Conservation (phyloP, 2,329 filamentous ascomycete species). For the Colletotrichum sp. region DNA sequence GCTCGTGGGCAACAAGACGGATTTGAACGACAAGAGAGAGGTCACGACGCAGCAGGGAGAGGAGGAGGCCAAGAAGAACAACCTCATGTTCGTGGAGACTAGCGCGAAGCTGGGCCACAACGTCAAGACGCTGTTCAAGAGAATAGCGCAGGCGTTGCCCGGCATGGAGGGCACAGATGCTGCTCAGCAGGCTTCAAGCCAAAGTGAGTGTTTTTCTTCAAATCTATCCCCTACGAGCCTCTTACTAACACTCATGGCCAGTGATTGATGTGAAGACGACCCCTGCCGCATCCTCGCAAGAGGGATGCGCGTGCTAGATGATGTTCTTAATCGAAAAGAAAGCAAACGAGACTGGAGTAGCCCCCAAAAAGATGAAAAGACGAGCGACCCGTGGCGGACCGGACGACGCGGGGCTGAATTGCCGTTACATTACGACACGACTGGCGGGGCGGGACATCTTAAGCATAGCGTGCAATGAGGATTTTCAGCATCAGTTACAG, state of each 20-base stretch:
- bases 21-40: conserved; percentile 97
- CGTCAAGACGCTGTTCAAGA: conserved; percentile 95
- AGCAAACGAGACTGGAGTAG: background rate
- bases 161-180: conserved; percentile 94
- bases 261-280: conserved; percentile 95
- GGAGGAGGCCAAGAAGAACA: conserved; percentile 97
- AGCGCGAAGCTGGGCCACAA: conserved; percentile 98
- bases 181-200: conserved; percentile 72
- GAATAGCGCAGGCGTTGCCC: conserved; percentile 96
- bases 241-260: conserved; percentile 41
- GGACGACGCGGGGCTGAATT: conserved; percentile 9
- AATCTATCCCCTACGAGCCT: background rate
- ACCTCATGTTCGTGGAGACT: conserved; percentile 98
- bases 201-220: conserved; percentile 66
- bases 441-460: conserved; percentile 26
- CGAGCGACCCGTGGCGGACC: conserved; percentile 7
- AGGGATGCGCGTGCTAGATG: conserved; percentile 71
- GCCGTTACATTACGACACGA: conserved; percentile 19
- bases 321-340: background rate
- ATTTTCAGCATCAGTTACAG: conserved; percentile 28
- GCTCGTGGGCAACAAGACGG: conserved; percentile 98
- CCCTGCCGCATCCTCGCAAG: conserved; percentile 71
- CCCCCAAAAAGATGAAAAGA: conserved; percentile 6
- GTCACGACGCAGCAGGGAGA: conserved; percentile 96
- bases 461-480: conserved; percentile 33